Evolutionary conservation across 2,329 filamentous ascomycete genomes (phyloP).

Genomic region (Colletotrichum cordylinicola): DNA sequence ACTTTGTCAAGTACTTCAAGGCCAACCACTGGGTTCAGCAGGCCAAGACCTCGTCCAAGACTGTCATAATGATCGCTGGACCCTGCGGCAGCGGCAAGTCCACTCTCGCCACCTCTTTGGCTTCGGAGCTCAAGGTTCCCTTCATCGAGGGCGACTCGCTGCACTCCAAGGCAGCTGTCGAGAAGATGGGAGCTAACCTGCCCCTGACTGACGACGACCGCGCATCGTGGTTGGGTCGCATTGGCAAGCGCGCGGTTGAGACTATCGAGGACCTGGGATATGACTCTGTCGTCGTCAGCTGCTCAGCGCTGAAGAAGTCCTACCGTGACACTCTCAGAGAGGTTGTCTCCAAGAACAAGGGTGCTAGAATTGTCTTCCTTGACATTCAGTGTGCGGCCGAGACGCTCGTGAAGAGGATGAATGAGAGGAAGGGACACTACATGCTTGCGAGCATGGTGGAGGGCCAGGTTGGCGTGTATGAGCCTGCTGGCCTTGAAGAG

Average conservation of each 20-base stretch:
- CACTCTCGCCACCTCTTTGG: slow-evolving; percentile 37
- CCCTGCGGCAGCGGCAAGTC: slow-evolving; percentile 48
- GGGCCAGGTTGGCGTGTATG: slow-evolving; percentile 36
- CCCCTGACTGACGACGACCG: slow-evolving; percentile 38
- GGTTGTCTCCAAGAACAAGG: slow-evolving; percentile 6
- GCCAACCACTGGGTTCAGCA: slow-evolving; percentile 44
- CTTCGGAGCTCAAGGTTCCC: slow-evolving; percentile 30
- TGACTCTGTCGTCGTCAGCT: slow-evolving; percentile 38
- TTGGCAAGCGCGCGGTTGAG: slow-evolving; percentile 28
- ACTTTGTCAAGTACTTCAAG: slow-evolving; percentile 40
- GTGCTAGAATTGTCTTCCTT: slow-evolving; percentile 35
- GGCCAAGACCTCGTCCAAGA: slow-evolving; percentile 18
- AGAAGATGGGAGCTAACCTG: slow-evolving; percentile 34
- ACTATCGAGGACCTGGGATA: slow-evolving; percentile 31
- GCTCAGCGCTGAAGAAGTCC: slow-evolving; percentile 39
- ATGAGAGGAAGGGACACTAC: slow-evolving; percentile 36
- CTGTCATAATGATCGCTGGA: slow-evolving; percentile 39
- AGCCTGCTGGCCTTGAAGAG: slow-evolving; percentile 33
- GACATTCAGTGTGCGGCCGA: slow-evolving; percentile 37
- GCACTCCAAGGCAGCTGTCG: slow-evolving; percentile 35
- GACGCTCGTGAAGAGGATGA: slow-evolving; percentile 31
- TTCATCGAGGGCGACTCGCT: slow-evolving; percentile 47
- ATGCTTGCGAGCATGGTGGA: slow-evolving; percentile 41
- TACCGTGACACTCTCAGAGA: slow-evolving; percentile 38
- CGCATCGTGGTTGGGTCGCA: slow-evolving; percentile 32